phyloP scores from a whole-genome alignment of 2,329 filamentous ascomycete species.

The Scortechinia acanthostroma region DNA sequence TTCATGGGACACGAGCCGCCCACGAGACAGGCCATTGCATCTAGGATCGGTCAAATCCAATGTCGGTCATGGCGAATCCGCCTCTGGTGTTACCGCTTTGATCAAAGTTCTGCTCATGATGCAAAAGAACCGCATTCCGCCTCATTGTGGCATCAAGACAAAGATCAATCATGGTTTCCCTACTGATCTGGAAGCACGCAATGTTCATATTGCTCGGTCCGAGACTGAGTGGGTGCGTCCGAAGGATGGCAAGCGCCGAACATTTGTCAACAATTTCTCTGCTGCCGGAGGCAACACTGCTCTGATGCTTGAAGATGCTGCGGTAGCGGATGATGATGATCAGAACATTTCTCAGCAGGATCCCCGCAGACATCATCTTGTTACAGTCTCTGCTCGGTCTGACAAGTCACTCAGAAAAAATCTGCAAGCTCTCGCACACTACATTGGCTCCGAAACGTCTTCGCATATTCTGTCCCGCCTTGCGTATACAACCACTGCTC shows the following conservation, averaged over 20 bases:
- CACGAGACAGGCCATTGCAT: slow-evolving; percentile 24
- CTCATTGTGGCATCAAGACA: slow-evolving; percentile 36
- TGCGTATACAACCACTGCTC: slow-evolving; percentile 63
- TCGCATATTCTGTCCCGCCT: slow-evolving; percentile 38
- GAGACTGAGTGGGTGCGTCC: slow-evolving; percentile 16
- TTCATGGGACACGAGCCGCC: slow-evolving; percentile 35
- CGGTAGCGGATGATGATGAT: slow-evolving; percentile 14
- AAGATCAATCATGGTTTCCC: slow-evolving; percentile 24
- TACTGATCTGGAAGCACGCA: slow-evolving; percentile 18
- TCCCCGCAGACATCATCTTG: slow-evolving; percentile 18
- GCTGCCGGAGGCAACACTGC: slow-evolving; percentile 42
- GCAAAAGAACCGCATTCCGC: slow-evolving; percentile 23
- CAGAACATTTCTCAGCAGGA: slow-evolving; percentile 24
- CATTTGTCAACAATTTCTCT: slow-evolving; percentile 37
- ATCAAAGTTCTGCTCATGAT: neutral
- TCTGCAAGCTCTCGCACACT: slow-evolving; percentile 27
- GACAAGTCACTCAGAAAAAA: slow-evolving; percentile 50
- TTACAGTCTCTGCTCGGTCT: slow-evolving; percentile 40
- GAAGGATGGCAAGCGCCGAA: slow-evolving; percentile 16
- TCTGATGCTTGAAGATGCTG: slow-evolving; percentile 37
- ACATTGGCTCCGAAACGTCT: slow-evolving; percentile 19
- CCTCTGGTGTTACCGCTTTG: slow-evolving; percentile 13
- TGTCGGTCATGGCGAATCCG: slow-evolving; percentile 30
- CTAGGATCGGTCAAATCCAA: slow-evolving; percentile 35
- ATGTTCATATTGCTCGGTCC: slow-evolving; percentile 21